Conservation (phyloP, 352 stramenopile genomes). For the Blastocystis sp. region DNA sequence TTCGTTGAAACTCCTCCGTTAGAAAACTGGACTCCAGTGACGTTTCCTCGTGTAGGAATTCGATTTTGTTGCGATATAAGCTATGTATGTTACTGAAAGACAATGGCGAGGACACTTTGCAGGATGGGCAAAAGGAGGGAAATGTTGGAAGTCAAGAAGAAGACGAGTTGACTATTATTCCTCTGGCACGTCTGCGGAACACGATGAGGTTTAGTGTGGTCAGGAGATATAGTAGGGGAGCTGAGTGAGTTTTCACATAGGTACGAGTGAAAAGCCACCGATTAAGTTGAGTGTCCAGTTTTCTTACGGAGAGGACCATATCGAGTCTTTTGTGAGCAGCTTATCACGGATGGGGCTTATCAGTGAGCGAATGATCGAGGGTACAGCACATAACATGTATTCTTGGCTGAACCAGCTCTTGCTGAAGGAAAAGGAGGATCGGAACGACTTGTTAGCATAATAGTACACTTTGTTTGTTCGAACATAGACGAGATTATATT, state of each 20-base stretch:
- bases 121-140: not conserved
- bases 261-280: not conserved
- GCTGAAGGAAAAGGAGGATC: not conserved
- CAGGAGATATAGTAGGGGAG: not conserved
- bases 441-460: not conserved
- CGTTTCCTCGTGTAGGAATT: not conserved
- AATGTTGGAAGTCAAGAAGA: not conserved
- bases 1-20: not conserved
- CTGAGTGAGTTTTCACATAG: not conserved
- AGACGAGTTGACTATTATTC: not conserved
- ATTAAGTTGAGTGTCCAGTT: not conserved
- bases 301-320: not conserved
- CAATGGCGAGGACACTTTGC: not conserved
- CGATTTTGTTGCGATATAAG: not conserved
- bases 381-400: not conserved
- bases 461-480: not conserved
- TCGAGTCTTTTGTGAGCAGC: constrained; percentile 5
- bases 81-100: not conserved
- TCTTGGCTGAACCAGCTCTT: not conserved
- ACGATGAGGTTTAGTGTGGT: not conserved
- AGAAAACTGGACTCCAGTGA: not conserved
- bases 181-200: not conserved
- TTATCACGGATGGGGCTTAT: not conserved
- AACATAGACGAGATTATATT: not conserved
- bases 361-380: not conserved